Evolutionary conservation across 2,329 filamentous ascomycete species (phyloP), one percentile per base, ranked within the genome.

Genomic region (Penicillium concentricum): DNA sequence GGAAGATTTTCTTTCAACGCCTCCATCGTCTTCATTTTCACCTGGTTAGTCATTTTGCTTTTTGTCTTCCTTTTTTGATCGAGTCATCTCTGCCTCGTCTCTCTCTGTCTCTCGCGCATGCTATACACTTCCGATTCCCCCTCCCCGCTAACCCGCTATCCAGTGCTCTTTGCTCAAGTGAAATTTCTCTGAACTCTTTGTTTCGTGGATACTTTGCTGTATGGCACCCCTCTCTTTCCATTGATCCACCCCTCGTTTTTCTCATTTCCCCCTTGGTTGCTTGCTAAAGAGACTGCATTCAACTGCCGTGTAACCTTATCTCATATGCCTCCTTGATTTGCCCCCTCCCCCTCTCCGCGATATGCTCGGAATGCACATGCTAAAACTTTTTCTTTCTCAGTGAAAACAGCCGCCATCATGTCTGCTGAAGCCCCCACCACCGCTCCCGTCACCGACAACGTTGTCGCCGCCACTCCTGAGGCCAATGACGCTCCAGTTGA

Each of bases 341-440:
- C 56, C 55, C 47, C 34, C 44, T 54, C 24, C 41, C 48, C 43
- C 48, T 56, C 51, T 37, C 12, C 43, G 38, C 50, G 48, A 45
- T 46, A 47, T 30, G 22, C 41, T 55, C 38, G 39, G 13, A 24
- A 55, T 48, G 47, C 51, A 35, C n/a, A 35, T 57, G 59, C 62
- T 66, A 62, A 66, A 30, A 45, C 41, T 43, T 52, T 52, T 41
- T 16, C 10, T 20, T 48, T 47, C 32, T 15, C n/a, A 82, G 78
- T 77, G 88, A 89, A 84, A 81, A 84, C 78, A 80, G 82, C 79
- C 82, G 82, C 79, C 82, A 88, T 90, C 70, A 89, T 91, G 87
- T 89, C 92, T 78, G 85, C 85, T 78, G 90, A 94, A 74, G 87
- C 89, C 71, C 81, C 83, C 78, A 90, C 84, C 79, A 90, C 84